Percentiles rank a stretch among this genome's conserved stretches.
These are phyloP conservation scores for Penicillium italicum DNA, from an alignment of 2,329 filamentous ascomycete species.

Conservation along the genomic window DNA sequence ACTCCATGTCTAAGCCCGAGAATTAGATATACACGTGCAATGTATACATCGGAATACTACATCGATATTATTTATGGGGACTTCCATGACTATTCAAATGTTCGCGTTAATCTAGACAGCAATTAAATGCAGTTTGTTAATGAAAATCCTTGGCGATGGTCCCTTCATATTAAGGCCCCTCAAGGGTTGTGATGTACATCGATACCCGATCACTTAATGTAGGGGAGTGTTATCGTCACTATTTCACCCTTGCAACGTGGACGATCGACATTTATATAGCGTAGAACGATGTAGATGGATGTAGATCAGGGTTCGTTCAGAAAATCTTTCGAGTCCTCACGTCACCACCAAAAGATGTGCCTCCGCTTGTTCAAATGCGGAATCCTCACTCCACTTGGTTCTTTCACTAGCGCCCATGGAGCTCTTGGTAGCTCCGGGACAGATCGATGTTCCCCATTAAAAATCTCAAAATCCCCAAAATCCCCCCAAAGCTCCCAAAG, in stretches of 20 bases:
- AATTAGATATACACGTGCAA: neutral
- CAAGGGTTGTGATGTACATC: neutral
- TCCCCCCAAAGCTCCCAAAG: neutral
- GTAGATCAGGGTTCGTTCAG: neutral
- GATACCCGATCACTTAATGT: neutral
- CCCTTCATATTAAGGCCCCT: neutral
- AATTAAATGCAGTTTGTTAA: neutral
- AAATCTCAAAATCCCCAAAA: neutral
- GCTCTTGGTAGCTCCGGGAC: neutral
- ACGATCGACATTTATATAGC: neutral
- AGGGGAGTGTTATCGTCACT: neutral
- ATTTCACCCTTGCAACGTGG: neutral
- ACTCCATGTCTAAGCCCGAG: neutral
- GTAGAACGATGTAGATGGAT: neutral
- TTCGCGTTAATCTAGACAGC: neutral
- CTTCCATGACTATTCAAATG: neutral
- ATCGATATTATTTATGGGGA: neutral
- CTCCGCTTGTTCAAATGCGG: neutral
- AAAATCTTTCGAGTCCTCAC: conserved; percentile 6
- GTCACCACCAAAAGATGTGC: conserved; percentile 10
- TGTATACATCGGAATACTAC: neutral
- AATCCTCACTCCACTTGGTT: neutral
- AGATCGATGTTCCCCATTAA: neutral
- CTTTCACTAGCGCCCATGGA: neutral
- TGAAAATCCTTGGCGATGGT: neutral